Percentiles rank a stretch among this genome's conserved stretches.
These are phyloP conservation scores for Niebla homalea DNA, from an alignment of 495 filamentous ascomycete genomes.

Conservation along the genomic window DNA sequence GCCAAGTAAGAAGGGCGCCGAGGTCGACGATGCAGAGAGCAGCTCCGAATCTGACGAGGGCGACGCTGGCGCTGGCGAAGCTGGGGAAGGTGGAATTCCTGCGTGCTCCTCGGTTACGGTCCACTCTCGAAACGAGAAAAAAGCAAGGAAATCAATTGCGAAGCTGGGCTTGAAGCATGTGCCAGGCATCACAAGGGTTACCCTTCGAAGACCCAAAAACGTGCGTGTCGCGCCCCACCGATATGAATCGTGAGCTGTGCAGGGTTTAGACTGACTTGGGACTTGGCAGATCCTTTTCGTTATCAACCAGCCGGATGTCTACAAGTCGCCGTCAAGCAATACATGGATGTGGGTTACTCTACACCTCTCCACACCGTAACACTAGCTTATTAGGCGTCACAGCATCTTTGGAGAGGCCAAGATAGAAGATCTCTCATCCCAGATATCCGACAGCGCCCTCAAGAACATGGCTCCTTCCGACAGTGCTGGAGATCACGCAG, in stretches of 20 bases:
- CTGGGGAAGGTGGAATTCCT: slow-evolving; percentile 54
- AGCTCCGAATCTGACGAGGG: slow-evolving; percentile 59
- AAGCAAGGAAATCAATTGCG: slow-evolving; percentile 94
- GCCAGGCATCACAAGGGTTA: slow-evolving; percentile 94
- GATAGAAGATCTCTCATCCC: slow-evolving; percentile 98
- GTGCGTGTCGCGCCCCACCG: slow-evolving; percentile 41
- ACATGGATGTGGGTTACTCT: slow-evolving; percentile 78
- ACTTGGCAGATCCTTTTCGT: slow-evolving; percentile 85
- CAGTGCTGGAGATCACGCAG: slow-evolving; percentile 76
- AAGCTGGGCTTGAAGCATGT: slow-evolving; percentile 96
- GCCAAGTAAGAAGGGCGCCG: slow-evolving; percentile 52
- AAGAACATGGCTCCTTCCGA: slow-evolving; percentile 30
- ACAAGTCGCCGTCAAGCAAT: slow-evolving; percentile 96
- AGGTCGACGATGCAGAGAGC: slow-evolving; percentile 66
- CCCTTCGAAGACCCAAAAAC: slow-evolving; percentile 94
- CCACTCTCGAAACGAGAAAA: slow-evolving; percentile 99
- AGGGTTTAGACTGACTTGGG: neutral
- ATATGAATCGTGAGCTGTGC: neutral
- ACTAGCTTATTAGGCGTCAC: slow-evolving; percentile 5
- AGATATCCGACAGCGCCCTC: slow-evolving; percentile 23
- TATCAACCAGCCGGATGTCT: slow-evolving; percentile 98
- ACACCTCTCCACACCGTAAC: neutral
- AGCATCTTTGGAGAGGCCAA: slow-evolving; percentile 99
- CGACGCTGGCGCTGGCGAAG: slow-evolving; percentile 48
- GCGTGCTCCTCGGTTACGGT: slow-evolving; percentile 76